Base-by-base conservation (phyloP, 192 early-diverging fungal species). In the Spizellomyces sp. region DNA sequence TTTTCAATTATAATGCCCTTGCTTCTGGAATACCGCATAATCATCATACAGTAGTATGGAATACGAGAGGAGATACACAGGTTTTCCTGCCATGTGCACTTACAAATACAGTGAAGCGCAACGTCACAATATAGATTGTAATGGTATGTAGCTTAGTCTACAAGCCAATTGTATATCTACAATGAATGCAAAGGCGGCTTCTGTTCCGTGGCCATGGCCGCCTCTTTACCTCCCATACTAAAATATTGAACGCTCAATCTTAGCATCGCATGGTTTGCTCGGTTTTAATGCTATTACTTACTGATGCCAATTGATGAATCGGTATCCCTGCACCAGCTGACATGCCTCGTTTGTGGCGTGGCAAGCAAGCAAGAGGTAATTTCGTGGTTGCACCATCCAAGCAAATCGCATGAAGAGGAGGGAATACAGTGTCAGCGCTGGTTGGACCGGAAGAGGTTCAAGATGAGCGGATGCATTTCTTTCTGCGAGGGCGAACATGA, bases 371-470 rank as follows among this genome's bases (percentile, higher is more conserved):
- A 99, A 83, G 36, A 99, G 83, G 71, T 90, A 88, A 83, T 99
- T 99, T 52, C 88, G 67, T 4, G 96, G 96, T 64, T 88, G 85
- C 15, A 99, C 96, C 82, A 89, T 88, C 86, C 90, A 91, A 4
- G 96, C 93, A 71, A 99, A 99, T 41, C 94, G 89, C 94, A 96
- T 96, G 75, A 99, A 99, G 66, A 96, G 77, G 41, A 84, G 73
- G 45, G 95, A 96, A 80, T 97, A 99, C 14, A 99, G 66, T 12
- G 87, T 86, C 71, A 99, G 78, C 0, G 94, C 94, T 73, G 52
- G 22, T 7, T n/a, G 27, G 27, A 36, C 27, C 0, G 27, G 27
- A 55, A 19, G 19, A 55, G 0, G 15, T 55, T 55, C 19, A 15
- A n/a, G 54, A 19, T 19, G 17, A 36, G 10, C 8, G 52, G 27